A percentile compares a stretch with the other conserved stretches of the same genome.
phyloP scores from a whole-genome alignment of 805 yeast species.

The Kodamaea lidongshanica region DNA sequence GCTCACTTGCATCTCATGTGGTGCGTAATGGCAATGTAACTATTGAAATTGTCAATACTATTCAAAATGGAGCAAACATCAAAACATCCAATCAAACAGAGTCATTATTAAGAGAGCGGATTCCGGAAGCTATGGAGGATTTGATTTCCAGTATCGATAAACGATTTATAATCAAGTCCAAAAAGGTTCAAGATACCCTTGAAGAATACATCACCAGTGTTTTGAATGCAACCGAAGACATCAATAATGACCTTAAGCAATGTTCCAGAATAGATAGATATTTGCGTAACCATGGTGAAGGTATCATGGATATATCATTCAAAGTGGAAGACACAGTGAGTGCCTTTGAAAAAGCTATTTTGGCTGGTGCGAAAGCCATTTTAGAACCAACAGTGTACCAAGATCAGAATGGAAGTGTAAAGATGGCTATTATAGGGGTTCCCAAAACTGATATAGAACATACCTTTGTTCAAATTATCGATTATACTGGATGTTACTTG shows the following conservation, averaged over 20 bases:
- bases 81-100: constrained; percentile 13
- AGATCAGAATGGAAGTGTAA: constrained; percentile 49
- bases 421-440: constrained; percentile 39
- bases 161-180: no score
- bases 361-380: constrained; percentile 45
- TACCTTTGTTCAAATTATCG: constrained; percentile 51
- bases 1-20: constrained; percentile 51
- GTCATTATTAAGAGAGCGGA: constrained; percentile 7
- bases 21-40: constrained; percentile 49
- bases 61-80: constrained; percentile 23
- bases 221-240: constrained; percentile 12
- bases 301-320: constrained; percentile 73
- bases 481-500: constrained; percentile 39
- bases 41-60: constrained; percentile 42
- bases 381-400: constrained; percentile 19
- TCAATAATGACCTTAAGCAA: constrained; percentile 15
- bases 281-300: constrained; percentile 58
- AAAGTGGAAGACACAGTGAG: constrained; percentile 46
- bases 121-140: constrained; percentile 8
- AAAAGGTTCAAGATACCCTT: constrained; percentile 8
- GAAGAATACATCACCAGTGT: constrained; percentile 10
- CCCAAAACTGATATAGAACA: constrained; percentile 61
- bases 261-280: constrained; percentile 18
- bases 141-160: no score
- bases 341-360: constrained; percentile 42